phyloP scores from a whole-genome alignment of 106 monocot genomes.

The Allium fistulosum region DNA sequence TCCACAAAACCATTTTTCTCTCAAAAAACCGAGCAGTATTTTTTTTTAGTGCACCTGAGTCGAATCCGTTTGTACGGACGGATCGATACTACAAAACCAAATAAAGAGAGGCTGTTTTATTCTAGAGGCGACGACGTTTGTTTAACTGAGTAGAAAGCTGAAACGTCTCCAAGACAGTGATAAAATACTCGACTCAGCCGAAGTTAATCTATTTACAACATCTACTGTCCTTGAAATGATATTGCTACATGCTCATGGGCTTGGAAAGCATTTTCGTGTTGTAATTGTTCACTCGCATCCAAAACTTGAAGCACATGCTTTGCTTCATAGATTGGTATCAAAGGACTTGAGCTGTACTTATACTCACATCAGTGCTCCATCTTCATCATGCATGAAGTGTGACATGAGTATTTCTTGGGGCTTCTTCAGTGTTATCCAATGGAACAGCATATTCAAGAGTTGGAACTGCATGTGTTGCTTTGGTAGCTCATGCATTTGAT shows the following conservation, averaged over 20 bases:
- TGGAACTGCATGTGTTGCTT: constrained; percentile 91
- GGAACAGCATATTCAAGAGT: constrained; percentile 96
- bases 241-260: constrained; percentile 57
- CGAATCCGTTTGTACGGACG: too few relatives aligned
- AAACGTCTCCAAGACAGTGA: too few relatives aligned
- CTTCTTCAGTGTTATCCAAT: constrained; percentile 87
- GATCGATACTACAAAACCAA: too few relatives aligned
- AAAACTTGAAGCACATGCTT: constrained; percentile 76
- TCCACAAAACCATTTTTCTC: too few relatives aligned
- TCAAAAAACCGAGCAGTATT: too few relatives aligned
- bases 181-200: too few relatives aligned
- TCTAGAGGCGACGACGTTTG: too few relatives aligned
- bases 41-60: too few relatives aligned
- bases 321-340: constrained; percentile 61
- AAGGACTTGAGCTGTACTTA: constrained; percentile 85
- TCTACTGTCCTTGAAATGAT: constrained; percentile 85
- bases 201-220: too few relatives aligned
- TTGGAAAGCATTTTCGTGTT: constrained; percentile 72
- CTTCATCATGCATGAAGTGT: constrained; percentile 90
- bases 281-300: constrained; percentile 87
- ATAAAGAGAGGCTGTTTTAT: too few relatives aligned
- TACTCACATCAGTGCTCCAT: constrained; percentile 90
- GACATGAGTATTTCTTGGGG: constrained; percentile 82
- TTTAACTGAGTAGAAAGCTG: too few relatives aligned
- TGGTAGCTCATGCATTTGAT: constrained; percentile 88